Evolutionary conservation across 371 early-diverging fungal genomes (phyloP), one percentile per base, ranked within the genome.

Genomic region (Funneliformis caledonium): DNA sequence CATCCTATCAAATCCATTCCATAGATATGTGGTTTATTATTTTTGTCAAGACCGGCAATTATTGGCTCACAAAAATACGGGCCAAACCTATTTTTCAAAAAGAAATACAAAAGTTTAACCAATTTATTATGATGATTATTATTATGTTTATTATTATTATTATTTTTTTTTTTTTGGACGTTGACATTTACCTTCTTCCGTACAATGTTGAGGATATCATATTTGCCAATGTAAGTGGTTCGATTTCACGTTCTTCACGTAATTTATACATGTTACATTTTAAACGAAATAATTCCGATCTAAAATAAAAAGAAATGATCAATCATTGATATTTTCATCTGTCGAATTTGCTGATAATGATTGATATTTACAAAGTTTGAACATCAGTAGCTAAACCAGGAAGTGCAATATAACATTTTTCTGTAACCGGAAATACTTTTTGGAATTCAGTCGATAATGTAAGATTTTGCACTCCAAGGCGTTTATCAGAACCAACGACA

Each of bases 1-100:
- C 98, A 98, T 59, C 99, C 99, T 84, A 99, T 96, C 82, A 96
- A 87, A 86, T 99, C 99, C 94, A 96, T 98, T 59, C 92, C 89
- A 88, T 96, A 97, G 80, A 99, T 96, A 86, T 94, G 99, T 37
- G 99, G 99, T 78, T 94, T 84, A 81, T 94, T 91, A 72, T 96
- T 89, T 84, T 95, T 94, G 85, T 96, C 96, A 78, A 99, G 86
- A 12, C 99, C 99, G 78, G 97, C 99, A 85, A 99, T 87, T 33
- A 99, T 92, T 14, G 99, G 98, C 80, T 97, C 96, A 45, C 94
- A 92, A 87, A 95, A 99, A 87, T 97, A 99, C 64, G 99, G 98
- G 12, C 98, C 96, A 84, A 97, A 98, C 89, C 99, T 96, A 82
- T 68, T 76, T 67, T 70, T 19, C 6, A 19, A 56, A 16, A 16